These are phyloP conservation scores for Fusarium sp. DNA, from an alignment of 2,329 filamentous ascomycete species.

Conservation along the genomic window DNA sequence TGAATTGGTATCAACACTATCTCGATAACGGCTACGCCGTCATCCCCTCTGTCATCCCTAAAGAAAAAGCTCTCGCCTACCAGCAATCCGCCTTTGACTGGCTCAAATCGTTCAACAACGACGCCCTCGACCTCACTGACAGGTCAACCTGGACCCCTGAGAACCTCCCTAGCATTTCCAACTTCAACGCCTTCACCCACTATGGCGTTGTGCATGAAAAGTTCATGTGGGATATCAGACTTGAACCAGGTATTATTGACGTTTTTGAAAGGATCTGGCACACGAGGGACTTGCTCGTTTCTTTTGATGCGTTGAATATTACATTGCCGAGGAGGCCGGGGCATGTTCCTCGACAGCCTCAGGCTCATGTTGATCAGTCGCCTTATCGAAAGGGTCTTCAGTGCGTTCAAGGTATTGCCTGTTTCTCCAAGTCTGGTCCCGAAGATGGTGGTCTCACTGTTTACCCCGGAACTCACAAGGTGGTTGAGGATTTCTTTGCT, in stretches of 20 bases:
- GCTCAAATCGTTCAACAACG: background rate
- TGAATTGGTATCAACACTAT: background rate
- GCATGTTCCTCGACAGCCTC: background rate
- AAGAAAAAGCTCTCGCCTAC: background rate
- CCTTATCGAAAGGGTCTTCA: background rate
- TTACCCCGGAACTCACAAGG: background rate
- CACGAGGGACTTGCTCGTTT: background rate
- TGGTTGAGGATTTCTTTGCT: background rate
- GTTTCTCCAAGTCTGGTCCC: background rate
- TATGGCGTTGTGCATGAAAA: background rate
- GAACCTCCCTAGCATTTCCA: background rate
- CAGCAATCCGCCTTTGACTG: background rate
- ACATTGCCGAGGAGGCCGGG: background rate
- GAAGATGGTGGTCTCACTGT: background rate
- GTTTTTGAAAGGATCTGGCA: background rate
- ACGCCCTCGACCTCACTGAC: background rate
- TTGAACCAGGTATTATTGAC: background rate
- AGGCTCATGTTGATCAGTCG: background rate
- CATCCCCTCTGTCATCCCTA: background rate
- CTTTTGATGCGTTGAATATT: background rate
- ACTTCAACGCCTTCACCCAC: background rate
- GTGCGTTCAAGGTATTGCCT: background rate
- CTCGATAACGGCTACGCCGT: background rate
- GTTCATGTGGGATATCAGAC: background rate
- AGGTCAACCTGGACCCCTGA: background rate